These are phyloP conservation scores for Schizosaccharomyces versatilis DNA, from an alignment of 1,139 yeast genomes.

Conservation along the genomic window DNA sequence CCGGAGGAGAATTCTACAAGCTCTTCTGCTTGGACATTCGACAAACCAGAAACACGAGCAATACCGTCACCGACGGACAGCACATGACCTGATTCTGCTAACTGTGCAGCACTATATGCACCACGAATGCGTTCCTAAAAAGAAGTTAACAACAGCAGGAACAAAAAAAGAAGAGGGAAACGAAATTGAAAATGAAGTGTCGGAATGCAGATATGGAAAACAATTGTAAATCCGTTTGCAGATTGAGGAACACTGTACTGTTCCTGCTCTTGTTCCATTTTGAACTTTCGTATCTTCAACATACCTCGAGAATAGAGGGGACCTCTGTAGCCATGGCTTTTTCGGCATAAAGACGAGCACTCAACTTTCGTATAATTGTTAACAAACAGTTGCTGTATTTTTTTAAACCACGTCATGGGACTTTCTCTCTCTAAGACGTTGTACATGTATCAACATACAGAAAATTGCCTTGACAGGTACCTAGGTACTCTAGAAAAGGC, in stretches of 20 bases:
- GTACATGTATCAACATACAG: no score
- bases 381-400: no score
- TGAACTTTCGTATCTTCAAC: background rate
- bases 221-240: no score
- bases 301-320: conserved; percentile 73
- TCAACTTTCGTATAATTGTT: no score
- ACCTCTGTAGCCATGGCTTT: conserved; percentile 99
- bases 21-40: conserved; percentile 99
- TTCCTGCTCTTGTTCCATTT: background rate
- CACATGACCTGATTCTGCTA: conserved; percentile 98
- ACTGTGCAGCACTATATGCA: conserved; percentile 89
- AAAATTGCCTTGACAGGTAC: no score
- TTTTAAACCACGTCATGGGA: no score
- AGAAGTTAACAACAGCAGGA: background rate
- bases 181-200: background rate
- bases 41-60: conserved; percentile 98
- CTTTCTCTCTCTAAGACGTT: no score
- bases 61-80: conserved; percentile 99
- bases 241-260: background rate
- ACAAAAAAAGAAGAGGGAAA: background rate
- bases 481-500: no score
- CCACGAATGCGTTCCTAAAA: conserved; percentile 80
- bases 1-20: conserved; percentile 98
- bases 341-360: conserved; percentile 25
- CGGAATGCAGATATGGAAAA: background rate